phyloP scores from a whole-genome alignment of 768 basidiomycete genomes.

The Suillus occidentalis region DNA sequence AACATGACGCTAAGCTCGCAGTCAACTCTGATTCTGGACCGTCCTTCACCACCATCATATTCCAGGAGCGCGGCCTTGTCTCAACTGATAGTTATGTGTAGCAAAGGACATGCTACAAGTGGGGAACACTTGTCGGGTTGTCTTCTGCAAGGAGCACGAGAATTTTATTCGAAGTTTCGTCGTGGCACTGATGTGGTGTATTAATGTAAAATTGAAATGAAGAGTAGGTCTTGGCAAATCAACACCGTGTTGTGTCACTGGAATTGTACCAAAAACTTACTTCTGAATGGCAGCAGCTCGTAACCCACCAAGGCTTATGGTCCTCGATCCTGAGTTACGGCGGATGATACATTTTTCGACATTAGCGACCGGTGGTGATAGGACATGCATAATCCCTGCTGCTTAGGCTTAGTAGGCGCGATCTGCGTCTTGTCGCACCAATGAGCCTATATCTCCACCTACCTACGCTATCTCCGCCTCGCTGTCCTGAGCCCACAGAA shows the following conservation, averaged over 20 bases:
- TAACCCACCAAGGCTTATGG: background rate
- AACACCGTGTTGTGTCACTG: background rate
- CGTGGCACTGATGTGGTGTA: background rate
- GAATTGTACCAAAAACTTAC: background rate
- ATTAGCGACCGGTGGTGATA: background rate
- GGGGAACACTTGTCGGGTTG: background rate
- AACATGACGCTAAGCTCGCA: background rate
- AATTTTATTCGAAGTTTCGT: background rate
- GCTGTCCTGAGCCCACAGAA: background rate
- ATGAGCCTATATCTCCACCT: background rate
- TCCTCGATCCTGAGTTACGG: background rate
- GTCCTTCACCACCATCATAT: background rate
- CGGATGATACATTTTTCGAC: background rate
- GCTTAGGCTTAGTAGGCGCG: background rate
- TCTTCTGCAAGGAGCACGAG: background rate
- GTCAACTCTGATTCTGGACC: background rate
- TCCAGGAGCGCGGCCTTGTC: background rate
- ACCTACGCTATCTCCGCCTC: background rate
- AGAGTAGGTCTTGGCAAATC: background rate
- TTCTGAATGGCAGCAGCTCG: background rate
- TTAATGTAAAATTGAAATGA: background rate
- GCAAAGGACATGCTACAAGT: background rate
- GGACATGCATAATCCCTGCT: background rate
- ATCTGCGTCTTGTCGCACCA: background rate
- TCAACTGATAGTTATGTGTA: background rate